phyloP scores from a whole-genome alignment of 306 rosid genomes.

The Dalbergia oliveri region DNA sequence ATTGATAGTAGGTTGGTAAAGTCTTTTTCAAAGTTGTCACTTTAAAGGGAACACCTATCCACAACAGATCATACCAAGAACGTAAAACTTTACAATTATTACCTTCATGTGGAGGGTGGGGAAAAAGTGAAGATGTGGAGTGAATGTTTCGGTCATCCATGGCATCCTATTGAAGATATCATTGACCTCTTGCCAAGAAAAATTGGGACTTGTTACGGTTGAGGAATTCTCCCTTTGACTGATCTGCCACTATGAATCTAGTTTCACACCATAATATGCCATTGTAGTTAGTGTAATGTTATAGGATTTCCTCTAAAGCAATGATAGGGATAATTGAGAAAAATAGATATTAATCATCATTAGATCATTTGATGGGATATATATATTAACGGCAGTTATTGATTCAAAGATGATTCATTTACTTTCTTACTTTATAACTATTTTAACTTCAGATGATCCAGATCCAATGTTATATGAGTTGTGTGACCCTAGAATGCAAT shows the following conservation, averaged over 20 bases:
- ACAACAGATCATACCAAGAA: conserved; percentile 50
- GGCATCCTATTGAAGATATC: conserved; percentile 51
- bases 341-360: too few relatives aligned
- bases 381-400: too few relatives aligned
- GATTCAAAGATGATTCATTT: too few relatives aligned
- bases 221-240: conserved; percentile 10
- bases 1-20: too few relatives aligned
- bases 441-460: too few relatives aligned
- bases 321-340: too few relatives aligned
- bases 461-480: too few relatives aligned
- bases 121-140: conserved; percentile 63
- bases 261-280: not conserved
- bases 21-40: too few relatives aligned
- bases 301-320: too few relatives aligned
- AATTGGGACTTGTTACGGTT: conserved; percentile 38
- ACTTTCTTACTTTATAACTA: too few relatives aligned
- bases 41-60: conserved; percentile 28
- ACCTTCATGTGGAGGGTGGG: conserved; percentile 53
- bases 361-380: too few relatives aligned
- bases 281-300: not conserved
- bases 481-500: not conserved
- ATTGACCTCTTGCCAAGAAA: conserved; percentile 46
- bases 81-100: conserved; percentile 44
- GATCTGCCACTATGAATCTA: not conserved
- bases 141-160: conserved; percentile 57